Conservation (phyloP, 768 basidiomycete species). For the Coprinellus aureogranulatus region DNA sequence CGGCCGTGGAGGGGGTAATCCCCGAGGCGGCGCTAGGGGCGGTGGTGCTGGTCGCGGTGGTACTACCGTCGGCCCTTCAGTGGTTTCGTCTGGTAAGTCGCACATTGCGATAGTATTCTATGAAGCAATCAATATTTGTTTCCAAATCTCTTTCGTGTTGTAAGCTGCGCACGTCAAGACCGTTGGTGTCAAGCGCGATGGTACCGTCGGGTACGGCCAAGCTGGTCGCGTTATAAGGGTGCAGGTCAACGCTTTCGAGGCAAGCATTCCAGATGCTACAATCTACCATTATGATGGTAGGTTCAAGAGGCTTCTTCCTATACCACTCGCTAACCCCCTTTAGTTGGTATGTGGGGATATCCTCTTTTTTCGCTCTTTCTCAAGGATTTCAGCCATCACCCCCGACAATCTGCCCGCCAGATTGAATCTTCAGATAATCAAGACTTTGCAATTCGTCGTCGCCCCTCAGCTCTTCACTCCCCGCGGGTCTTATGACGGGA, state of each 20-base stretch:
- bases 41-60: background rate
- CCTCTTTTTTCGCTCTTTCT: background rate
- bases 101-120: background rate
- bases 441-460: constrained; percentile 50
- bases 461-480: constrained; percentile 69
- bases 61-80: background rate
- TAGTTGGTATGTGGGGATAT: constrained; percentile 40
- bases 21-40: constrained; percentile 4
- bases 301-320: constrained; percentile 15
- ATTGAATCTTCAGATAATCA: constrained; percentile 68
- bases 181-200: constrained; percentile 33
- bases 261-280: constrained; percentile 51
- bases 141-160: background rate
- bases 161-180: constrained; percentile 22
- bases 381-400: constrained; percentile 45
- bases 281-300: constrained; percentile 80
- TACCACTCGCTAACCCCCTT: background rate
- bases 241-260: constrained; percentile 58
- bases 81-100: background rate
- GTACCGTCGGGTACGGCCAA: constrained; percentile 24
- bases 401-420: constrained; percentile 67
- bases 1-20: background rate
- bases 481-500: constrained; percentile 71
- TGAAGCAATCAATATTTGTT: background rate
- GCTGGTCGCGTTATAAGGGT: constrained; percentile 26